These are phyloP conservation scores for Pulveroboletus ravenelii DNA, from an alignment of 768 basidiomycete species.

Conservation along the genomic window DNA sequence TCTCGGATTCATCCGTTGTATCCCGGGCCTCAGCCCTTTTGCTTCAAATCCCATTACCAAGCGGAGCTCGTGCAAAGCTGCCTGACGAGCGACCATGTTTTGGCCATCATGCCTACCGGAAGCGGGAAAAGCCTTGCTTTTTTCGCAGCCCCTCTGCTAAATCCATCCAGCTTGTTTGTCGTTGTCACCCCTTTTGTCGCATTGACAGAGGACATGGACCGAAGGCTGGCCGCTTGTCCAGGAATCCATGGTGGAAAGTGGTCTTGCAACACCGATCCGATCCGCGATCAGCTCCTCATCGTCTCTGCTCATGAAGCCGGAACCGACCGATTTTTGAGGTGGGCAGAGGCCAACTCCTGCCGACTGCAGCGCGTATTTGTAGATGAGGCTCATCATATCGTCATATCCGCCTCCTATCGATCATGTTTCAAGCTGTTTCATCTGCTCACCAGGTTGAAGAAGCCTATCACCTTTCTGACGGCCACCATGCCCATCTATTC, in stretches of 20 bases:
- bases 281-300: too few relatives aligned
- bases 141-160: background rate
- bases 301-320: too few relatives aligned
- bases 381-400: too few relatives aligned
- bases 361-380: too few relatives aligned
- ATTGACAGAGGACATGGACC: too few relatives aligned
- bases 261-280: too few relatives aligned
- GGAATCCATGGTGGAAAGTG: too few relatives aligned
- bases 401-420: background rate
- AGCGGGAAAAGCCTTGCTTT: slow-evolving; percentile 14
- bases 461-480: slow-evolving; percentile 9
- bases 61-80: slow-evolving; percentile 10
- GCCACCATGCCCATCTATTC: slow-evolving; percentile 6
- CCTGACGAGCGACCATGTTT: background rate
- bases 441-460: background rate
- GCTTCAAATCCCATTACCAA: slow-evolving; percentile 1
- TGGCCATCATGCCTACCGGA: slow-evolving; percentile 8
- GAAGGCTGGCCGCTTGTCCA: too few relatives aligned
- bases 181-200: too few relatives aligned
- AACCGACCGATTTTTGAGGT: too few relatives aligned
- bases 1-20: background rate
- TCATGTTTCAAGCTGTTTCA: slow-evolving; percentile 13
- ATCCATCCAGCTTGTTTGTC: too few relatives aligned
- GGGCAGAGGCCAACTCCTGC: too few relatives aligned
- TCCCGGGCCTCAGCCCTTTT: background rate